These are phyloP conservation scores for Cordyceps cicadae DNA, from an alignment of 2,329 filamentous ascomycete species.

Conservation along the genomic window DNA sequence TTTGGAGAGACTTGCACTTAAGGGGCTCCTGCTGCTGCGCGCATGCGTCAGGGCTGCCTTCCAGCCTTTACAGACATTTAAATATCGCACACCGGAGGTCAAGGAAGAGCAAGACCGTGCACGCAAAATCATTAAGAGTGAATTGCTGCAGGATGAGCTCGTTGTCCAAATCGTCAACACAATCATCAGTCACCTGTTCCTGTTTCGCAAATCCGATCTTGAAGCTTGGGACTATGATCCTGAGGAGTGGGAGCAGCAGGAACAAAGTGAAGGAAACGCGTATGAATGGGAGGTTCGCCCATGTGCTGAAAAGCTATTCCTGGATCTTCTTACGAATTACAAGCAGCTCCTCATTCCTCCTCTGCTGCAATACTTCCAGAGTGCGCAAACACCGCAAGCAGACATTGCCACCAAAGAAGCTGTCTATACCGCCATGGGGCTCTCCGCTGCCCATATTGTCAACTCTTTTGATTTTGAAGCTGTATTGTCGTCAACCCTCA, in stretches of 20 bases:
- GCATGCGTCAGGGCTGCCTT: conserved; percentile 81
- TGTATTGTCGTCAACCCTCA: conserved; percentile 67
- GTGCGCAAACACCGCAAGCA: conserved; percentile 55
- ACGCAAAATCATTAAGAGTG: conserved; percentile 57
- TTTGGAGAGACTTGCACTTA: conserved; percentile 71
- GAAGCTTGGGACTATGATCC: conserved; percentile 91
- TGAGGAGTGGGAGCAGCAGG: conserved; percentile 88
- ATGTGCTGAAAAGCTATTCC: conserved; percentile 87
- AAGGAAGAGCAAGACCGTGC: conserved; percentile 70
- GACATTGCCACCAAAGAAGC: conserved; percentile 86
- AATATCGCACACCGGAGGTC: conserved; percentile 64
- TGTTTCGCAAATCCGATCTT: conserved; percentile 77
- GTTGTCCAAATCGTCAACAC: conserved; percentile 75
- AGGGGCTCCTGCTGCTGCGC: conserved; percentile 73
- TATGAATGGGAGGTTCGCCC: conserved; percentile 91
- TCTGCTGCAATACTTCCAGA: conserved; percentile 73
- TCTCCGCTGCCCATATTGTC: conserved; percentile 70
- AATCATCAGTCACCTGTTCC: conserved; percentile 79
- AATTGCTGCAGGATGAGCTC: conserved; percentile 68
- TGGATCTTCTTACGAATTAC: conserved; percentile 84
- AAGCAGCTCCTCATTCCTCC: conserved; percentile 73
- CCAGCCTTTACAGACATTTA: conserved; percentile 72
- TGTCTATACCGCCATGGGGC: conserved; percentile 84
- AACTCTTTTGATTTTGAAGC: conserved; percentile 72
- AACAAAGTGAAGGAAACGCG: conserved; percentile 74